Evolutionary conservation across 768 basidiomycete genomes (phyloP).

Genomic region (Tephrocybe sp.): DNA sequence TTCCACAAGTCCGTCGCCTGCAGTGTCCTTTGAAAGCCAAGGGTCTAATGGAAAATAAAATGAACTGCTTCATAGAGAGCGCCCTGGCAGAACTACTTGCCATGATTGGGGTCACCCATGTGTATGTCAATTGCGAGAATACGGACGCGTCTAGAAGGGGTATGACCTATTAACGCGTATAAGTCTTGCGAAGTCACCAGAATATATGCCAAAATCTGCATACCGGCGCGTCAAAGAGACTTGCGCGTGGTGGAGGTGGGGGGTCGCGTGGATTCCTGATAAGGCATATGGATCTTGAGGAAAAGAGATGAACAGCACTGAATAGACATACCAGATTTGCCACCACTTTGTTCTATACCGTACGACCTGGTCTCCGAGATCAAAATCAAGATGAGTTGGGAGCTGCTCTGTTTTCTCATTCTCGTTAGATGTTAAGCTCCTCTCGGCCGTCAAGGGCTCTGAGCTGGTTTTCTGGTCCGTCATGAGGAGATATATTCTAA

Average conservation of each 20-base stretch:
- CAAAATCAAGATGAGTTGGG: slow-evolving; percentile 31
- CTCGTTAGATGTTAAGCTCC: not conserved
- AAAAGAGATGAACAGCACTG: not conserved
- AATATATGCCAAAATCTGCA: not conserved
- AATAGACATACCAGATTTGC: slow-evolving; percentile 45
- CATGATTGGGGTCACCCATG: slow-evolving; percentile 65
- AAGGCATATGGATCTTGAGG: not conserved
- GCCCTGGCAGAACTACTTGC: slow-evolving; percentile 21
- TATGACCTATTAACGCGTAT: slow-evolving; percentile 35
- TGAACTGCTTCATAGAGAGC: not conserved
- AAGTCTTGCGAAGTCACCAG: not conserved
- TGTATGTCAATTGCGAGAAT: slow-evolving; percentile 58
- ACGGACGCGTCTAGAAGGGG: slow-evolving; percentile 59
- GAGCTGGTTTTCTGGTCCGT: slow-evolving; percentile 3
- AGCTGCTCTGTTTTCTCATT: slow-evolving; percentile 8
- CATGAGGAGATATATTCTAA: not conserved
- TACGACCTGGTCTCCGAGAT: slow-evolving; percentile 36
- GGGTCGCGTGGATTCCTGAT: slow-evolving; percentile 56
- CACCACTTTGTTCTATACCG: slow-evolving; percentile 48
- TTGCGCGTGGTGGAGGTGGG: slow-evolving; percentile 53
- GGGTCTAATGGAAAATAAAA: slow-evolving; percentile 28
- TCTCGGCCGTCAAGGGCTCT: slow-evolving; percentile 3
- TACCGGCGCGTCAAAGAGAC: slow-evolving; percentile 55
- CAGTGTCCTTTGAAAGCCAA: slow-evolving; percentile 71
- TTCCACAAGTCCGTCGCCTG: slow-evolving; percentile 77